phyloP scores from a whole-genome alignment of 2,329 filamentous ascomycete genomes.

The Rhexocercosporidium sp. region DNA sequence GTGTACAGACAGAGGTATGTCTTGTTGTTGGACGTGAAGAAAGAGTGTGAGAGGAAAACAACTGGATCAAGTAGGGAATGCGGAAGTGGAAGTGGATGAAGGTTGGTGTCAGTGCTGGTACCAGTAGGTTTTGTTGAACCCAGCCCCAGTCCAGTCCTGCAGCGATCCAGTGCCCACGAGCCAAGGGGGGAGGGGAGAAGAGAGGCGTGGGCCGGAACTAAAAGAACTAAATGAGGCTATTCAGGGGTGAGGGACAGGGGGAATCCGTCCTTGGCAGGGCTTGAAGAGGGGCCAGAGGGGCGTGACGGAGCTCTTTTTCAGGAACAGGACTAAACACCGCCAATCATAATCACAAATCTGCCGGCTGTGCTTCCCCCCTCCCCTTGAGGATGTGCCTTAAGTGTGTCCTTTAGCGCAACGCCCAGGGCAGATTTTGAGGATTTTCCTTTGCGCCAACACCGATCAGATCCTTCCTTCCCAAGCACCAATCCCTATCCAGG shows the following conservation, averaged over 20 bases:
- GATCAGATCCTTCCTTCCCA: slow-evolving; percentile 10
- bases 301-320: background rate
- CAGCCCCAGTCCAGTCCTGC: background rate
- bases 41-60: background rate
- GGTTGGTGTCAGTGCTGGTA: background rate
- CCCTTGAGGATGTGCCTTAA: background rate
- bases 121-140: background rate
- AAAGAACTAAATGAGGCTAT: background rate
- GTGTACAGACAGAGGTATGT: slow-evolving; percentile 4
- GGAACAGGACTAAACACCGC: background rate
- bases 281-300: background rate
- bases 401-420: background rate
- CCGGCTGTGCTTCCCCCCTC: background rate
- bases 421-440: background rate
- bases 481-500: too few relatives aligned
- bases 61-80: slow-evolving; percentile 5
- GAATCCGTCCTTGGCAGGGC: slow-evolving; percentile 4
- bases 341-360: background rate
- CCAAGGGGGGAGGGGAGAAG: background rate
- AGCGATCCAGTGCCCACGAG: background rate
- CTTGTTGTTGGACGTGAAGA: background rate
- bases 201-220: background rate
- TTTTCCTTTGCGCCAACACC: background rate
- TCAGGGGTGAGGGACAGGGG: background rate
- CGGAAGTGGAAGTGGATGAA: background rate